Base-by-base conservation (phyloP, 2,329 filamentous ascomycete species). In the Colletotrichum lindemuthianum region DNA sequence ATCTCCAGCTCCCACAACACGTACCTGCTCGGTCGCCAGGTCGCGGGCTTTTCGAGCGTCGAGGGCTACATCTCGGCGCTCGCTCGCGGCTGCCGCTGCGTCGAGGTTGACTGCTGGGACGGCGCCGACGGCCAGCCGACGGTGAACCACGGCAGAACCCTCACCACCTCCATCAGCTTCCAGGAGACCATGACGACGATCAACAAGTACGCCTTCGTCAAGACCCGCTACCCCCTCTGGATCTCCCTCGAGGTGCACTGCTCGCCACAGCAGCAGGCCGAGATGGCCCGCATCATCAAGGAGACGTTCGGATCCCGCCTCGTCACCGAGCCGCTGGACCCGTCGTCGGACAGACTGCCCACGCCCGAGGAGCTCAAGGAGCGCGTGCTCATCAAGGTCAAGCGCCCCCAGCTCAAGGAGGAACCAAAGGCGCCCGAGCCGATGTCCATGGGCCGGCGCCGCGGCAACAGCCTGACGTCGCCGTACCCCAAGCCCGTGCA, bases 1-100 rank as follows among this genome's bases (percentile, higher is more conserved):
- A 96, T 99, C 69, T 98, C 95, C 1, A 97, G 94, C 80, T 98
- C 96, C 2, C 96, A 99, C 83, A 99, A 99, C 78, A 99, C 96
- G 0, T 99, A 99, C 73, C 88, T 99, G 1, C 84, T 96, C 5
- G 96, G 96, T 12, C 90, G 94, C 58, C 96, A 99, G 76, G 90
- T 98, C 2, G 91, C 89, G 10, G 95, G 95, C 34, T 87, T 92
- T 48, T 97, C 96, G 2, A 98, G 94, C 73, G 92, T 96, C 2
- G 96, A 99, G 76, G 93, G 93, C 47, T 99, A 99, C 78, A 96
- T 98, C 70, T 89, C 89, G 8, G 92, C 94, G 3, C 85, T 99
- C 7, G 89, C 92, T 68, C 90, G 92, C 65, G 94, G 94, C 8
- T 99, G 96, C 75, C 91, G 96, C 53, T 98, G 96, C 76, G 90